Base-by-base conservation (phyloP, 129 eudicot species). In the Calendula officinalis region DNA sequence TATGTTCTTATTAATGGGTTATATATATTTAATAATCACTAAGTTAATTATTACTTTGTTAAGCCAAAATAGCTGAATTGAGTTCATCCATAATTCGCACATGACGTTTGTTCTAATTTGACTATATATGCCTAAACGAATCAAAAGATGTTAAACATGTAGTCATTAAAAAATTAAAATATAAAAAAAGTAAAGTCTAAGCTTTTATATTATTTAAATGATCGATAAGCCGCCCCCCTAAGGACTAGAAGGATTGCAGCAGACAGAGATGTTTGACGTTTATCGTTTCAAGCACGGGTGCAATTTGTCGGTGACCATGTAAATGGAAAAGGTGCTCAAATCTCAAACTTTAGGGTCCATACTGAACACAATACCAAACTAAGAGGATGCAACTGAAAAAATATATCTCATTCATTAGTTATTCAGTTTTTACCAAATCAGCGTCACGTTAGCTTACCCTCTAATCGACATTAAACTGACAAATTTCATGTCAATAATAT, bases 201-300 rank as follows among this genome's bases (percentile, higher is more conserved):
- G n/a, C 22, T 58, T 58, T 58, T 58, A 8, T 3, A 14, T 64
- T 36, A 35, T 64, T 64, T 12, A 11, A 51, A 53, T 39, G 51
- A n/a, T n/a, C n/a, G n/a, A 53, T 8, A 53, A 27, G 62, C 62
- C 72, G 72, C 62, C 72, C 62, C 44, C n/a, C n/a, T n/a, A 48
- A 34, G 34, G 69, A 34, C 51, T 53, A 53, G 62, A 42, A 67
- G 39, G 27, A 50, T 3, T 65, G 60, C 70, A 22, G 30, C 30
- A 22, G 30, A 22, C 30, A 22, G 30, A n/a, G n/a, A 35, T 36
- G 35, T 66, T 66, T 50, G 59, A 36, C 60, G 48, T 49, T 36
- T 35, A 36, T 65, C 59, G 3, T 65, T 47, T 36, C 30, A 36
- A 49, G 50, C 62, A 53, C 53, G 61, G 51, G 62, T 12, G 42